These are phyloP conservation scores for Rhizomucor pusillus DNA, from an alignment of 371 early-diverging fungal species.

Conservation along the genomic window DNA sequence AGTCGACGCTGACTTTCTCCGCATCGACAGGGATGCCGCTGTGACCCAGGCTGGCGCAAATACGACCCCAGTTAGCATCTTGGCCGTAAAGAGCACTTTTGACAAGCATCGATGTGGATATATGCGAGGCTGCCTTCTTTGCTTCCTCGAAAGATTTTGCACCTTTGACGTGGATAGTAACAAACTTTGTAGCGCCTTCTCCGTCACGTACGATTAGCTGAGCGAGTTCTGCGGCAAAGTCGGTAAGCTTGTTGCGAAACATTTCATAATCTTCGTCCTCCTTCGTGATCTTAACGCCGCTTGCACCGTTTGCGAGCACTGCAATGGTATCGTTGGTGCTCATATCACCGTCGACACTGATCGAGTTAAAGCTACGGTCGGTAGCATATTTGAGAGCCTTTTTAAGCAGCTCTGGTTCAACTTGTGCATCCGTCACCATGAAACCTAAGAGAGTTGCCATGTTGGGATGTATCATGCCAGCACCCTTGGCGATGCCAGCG, in stretches of 20 bases:
- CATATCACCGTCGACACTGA: constrained; percentile 94
- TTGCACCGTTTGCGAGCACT: constrained; percentile 85
- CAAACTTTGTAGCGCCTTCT: constrained; percentile 96
- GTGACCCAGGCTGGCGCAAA: constrained; percentile 57
- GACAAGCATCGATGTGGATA: constrained; percentile 89
- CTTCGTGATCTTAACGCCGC: constrained; percentile 45
- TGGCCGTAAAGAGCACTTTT: constrained; percentile 95
- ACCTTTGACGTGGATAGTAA: constrained; percentile 84
- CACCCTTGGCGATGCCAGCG: constrained; percentile 94
- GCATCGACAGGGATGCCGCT: constrained; percentile 64
- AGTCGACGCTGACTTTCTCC: constrained; percentile 69
- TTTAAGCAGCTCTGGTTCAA: constrained; percentile 63
- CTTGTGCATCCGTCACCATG: constrained; percentile 81
- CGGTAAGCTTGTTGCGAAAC: constrained; percentile 74
- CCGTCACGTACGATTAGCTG: constrained; percentile 91
- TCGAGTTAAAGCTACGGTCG: constrained; percentile 91
- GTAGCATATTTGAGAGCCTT: constrained; percentile 77
- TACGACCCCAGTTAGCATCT: constrained; percentile 97
- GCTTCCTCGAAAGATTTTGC: constrained; percentile 74
- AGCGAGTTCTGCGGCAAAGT: constrained; percentile 81
- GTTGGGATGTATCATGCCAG: constrained; percentile 94
- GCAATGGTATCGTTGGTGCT: constrained; percentile 94
- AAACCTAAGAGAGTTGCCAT: constrained; percentile 92
- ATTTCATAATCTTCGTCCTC: constrained; percentile 54
- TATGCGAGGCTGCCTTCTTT: constrained; percentile 80